phyloP scores from a whole-genome alignment of 2,329 filamentous ascomycete species.

The Colletotrichum sidae region DNA sequence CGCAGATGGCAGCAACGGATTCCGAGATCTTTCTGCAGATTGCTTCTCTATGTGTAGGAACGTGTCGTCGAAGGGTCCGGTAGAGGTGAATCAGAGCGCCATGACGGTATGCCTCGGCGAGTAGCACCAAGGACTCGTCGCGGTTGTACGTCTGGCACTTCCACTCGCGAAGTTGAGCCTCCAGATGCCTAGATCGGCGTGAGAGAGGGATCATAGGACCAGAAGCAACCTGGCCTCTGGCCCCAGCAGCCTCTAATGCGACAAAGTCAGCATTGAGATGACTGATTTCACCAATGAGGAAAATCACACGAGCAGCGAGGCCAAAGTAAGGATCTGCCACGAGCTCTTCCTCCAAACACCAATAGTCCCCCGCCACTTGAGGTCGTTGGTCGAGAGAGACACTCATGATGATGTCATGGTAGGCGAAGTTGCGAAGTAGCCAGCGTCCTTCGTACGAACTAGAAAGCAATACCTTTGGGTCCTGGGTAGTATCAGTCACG shows the following conservation, averaged over 20 bases:
- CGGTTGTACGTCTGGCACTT: neutral
- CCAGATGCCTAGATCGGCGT: neutral
- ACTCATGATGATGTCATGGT: too few species aligned
- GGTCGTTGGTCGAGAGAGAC: too few species aligned
- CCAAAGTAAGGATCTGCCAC: slow-evolving; percentile 8
- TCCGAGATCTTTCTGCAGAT: neutral
- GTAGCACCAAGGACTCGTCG: neutral
- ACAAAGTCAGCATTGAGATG: neutral
- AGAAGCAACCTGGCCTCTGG: too few species aligned
- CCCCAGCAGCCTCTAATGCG: too few species aligned
- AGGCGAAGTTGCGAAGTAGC: too few species aligned
- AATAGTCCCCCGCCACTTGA: too few species aligned
- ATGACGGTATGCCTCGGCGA: slow-evolving; percentile 2
- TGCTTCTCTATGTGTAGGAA: neutral
- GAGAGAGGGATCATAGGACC: too few species aligned
- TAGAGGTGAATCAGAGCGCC: slow-evolving; percentile 11
- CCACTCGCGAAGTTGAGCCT: neutral
- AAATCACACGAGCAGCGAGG: neutral
- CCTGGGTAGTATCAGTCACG: too few species aligned
- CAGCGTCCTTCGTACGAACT: too few species aligned
- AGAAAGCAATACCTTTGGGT: too few species aligned
- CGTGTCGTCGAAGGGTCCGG: neutral
- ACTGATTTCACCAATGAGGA: slow-evolving; percentile 3
- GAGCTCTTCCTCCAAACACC: too few species aligned
- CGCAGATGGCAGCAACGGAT: neutral